phyloP scores from a whole-genome alignment of 495 filamentous ascomycete genomes.

The Hypoxylon crocopeplum region DNA sequence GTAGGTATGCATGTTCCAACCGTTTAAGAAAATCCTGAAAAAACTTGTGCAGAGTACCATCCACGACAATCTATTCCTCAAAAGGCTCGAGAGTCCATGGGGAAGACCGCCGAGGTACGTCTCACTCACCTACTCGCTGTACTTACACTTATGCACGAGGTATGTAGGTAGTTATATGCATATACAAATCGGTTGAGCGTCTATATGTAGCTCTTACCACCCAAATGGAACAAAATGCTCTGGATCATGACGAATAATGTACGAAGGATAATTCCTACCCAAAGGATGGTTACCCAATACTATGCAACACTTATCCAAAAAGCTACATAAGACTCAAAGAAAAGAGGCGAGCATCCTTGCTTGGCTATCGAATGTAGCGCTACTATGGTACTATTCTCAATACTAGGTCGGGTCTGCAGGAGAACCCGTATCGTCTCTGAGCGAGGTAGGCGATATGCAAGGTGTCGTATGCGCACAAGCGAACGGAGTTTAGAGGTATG shows the following conservation, averaged over 20 bases:
- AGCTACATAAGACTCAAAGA: constrained; percentile 14
- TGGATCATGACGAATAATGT: constrained; percentile 22
- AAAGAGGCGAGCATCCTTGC: constrained; percentile 17
- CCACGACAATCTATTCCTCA: constrained; percentile 29
- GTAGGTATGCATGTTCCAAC: constrained; percentile 39
- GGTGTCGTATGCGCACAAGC: constrained; percentile 38
- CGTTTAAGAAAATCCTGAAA: constrained; percentile 33
- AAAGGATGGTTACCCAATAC: constrained; percentile 1
- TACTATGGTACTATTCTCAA: neutral
- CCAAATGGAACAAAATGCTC: constrained; percentile 9
- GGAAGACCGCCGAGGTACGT: constrained; percentile 26
- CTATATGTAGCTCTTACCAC: constrained; percentile 3
- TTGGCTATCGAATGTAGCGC: constrained; percentile 20
- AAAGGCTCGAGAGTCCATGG: constrained; percentile 18
- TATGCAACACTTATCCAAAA: constrained; percentile 13
- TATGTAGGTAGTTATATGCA: constrained; percentile 1
- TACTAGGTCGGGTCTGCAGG: constrained; percentile 30
- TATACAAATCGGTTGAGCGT: constrained; percentile 3
- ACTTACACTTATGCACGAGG: constrained; percentile 19
- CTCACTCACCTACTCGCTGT: constrained; percentile 13
- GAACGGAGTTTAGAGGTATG: constrained; percentile 34
- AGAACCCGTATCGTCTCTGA: constrained; percentile 36
- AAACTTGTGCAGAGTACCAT: constrained; percentile 37
- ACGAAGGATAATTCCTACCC: neutral
- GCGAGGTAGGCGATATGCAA: constrained; percentile 40